A percentile compares a stretch with the other conserved stretches of the same genome.
Evolutionary conservation across 805 yeast species (phyloP).

Genomic region (Candida tibetensis): DNA sequence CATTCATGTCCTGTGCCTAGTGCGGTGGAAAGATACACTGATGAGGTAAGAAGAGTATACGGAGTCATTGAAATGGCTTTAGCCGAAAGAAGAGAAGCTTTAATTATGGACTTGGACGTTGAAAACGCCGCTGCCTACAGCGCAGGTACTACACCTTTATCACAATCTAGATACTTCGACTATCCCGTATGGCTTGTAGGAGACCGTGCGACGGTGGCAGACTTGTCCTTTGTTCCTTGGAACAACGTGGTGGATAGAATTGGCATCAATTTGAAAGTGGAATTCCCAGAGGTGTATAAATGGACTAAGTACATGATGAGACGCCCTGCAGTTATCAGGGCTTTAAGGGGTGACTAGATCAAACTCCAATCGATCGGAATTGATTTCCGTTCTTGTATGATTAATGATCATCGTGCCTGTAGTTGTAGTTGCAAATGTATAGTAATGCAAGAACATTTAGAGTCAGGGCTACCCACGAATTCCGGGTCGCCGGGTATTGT

Average conservation of each 20-base stretch:
- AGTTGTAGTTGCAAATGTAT: not conserved
- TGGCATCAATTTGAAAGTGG: conserved; percentile 81
- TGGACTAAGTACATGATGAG: conserved; percentile 97
- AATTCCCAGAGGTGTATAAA: conserved; percentile 92
- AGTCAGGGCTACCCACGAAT: too few relatives aligned
- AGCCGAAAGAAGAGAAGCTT: conserved; percentile 87
- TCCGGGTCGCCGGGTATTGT: too few relatives aligned
- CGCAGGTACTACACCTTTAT: conserved; percentile 83
- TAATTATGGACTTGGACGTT: conserved; percentile 83
- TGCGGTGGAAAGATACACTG: conserved; percentile 87
- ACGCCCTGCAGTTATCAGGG: conserved; percentile 86
- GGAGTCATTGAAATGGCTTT: conserved; percentile 94
- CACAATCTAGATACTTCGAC: conserved; percentile 83
- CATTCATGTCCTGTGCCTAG: conserved; percentile 82
- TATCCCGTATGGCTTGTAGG: conserved; percentile 96
- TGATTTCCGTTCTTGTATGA: conserved; percentile 1
- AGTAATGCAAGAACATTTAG: not conserved
- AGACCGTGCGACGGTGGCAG: conserved; percentile 77
- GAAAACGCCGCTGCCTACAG: conserved; percentile 86
- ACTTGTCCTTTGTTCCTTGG: conserved; percentile 93
- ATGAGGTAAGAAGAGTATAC: conserved; percentile 88
- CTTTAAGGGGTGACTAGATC: conserved; percentile 64
- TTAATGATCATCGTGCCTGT: not conserved
- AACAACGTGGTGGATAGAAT: conserved; percentile 91
- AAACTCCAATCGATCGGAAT: not conserved